Base-by-base conservation (phyloP, 768 basidiomycete species). In the Mycena polygramma region DNA sequence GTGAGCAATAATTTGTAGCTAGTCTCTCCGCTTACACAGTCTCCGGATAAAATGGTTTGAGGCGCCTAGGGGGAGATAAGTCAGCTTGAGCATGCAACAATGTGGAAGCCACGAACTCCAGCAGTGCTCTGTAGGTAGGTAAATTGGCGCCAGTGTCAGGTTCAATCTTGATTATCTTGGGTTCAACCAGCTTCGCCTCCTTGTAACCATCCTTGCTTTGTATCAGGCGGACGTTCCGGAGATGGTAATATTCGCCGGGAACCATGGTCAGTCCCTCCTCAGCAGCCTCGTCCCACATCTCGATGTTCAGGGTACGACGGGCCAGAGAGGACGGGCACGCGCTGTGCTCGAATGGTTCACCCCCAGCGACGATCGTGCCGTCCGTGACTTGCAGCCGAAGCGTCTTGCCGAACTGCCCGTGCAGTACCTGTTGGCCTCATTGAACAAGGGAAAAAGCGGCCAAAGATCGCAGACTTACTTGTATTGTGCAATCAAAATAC, bases 371-470 rank as follows among this genome's bases (percentile, higher is more conserved):
- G 48, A 69, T 72, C 8, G 91, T 90, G 74, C 91, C 92, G 73
- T 93, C 92, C 1, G 92, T 92, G 59, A 91, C 89, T 75, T 88
- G 91, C 15, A 92, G 67, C 39, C 79, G 84, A 67, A 84, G 83
- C 8, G 73, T 78, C 43, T 79, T 78, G n/a, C 80, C 74, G 57
- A 68, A 30, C 55, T 85, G 81, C 11, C 80, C 84, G 61, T 85
- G 78, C 11, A 92, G 66, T 22, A 92, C 82, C 91, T 92, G 64
- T 14, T 41, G 35, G n/a, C 49, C 24, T 2, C 3, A 30, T 70
- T 49, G 20, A 19, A 36, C 46, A 17, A 26, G 55, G 41, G 60
- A 53, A 61, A 20, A 60, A 11, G 59, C 35, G 41, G 45, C 36
- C 20, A 43, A 19, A 54, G 49, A 10, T 22, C 10, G 59, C 39